Evolutionary conservation across 345 rosid genomes (phyloP).

Genomic region (Gossypium turneri): DNA sequence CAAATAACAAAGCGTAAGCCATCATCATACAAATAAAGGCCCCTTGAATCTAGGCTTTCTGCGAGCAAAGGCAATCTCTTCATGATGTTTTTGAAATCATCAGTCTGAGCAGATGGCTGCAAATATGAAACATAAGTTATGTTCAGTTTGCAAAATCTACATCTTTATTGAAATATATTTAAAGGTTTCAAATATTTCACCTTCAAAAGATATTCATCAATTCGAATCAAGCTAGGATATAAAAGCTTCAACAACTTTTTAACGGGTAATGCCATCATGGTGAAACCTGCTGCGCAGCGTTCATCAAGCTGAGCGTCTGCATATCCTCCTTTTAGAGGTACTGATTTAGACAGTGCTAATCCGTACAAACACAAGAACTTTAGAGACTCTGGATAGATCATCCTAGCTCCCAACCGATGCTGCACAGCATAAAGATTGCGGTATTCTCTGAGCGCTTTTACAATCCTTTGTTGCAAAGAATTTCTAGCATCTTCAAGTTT

Average conservation of each 20-base stretch:
- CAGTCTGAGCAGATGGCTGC: constrained; percentile 58
- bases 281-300: constrained; percentile 89
- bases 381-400: constrained; percentile 91
- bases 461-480: constrained; percentile 70
- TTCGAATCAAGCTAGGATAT: constrained; percentile 78
- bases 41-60: constrained; percentile 88
- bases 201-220: constrained; percentile 79
- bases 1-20: constrained; percentile 84
- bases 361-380: constrained; percentile 82
- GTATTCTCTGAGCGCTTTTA: constrained; percentile 87
- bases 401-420: constrained; percentile 92
- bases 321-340: constrained; percentile 79
- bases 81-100: constrained; percentile 34
- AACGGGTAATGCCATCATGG: constrained; percentile 95
- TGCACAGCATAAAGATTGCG: constrained; percentile 86
- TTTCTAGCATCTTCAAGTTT: constrained; percentile 95
- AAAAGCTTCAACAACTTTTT: constrained; percentile 77
- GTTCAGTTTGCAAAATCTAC: constrained; percentile 1
- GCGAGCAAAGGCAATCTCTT: constrained; percentile 65
- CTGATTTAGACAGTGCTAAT: constrained; percentile 79
- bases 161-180: background rate
- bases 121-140: constrained; percentile 27
- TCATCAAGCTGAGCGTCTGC: constrained; percentile 89
- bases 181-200: constrained; percentile 30
- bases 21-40: constrained; percentile 85